phyloP scores from a whole-genome alignment of 2,329 filamentous ascomycete species.

The Fusarium xylarioides region DNA sequence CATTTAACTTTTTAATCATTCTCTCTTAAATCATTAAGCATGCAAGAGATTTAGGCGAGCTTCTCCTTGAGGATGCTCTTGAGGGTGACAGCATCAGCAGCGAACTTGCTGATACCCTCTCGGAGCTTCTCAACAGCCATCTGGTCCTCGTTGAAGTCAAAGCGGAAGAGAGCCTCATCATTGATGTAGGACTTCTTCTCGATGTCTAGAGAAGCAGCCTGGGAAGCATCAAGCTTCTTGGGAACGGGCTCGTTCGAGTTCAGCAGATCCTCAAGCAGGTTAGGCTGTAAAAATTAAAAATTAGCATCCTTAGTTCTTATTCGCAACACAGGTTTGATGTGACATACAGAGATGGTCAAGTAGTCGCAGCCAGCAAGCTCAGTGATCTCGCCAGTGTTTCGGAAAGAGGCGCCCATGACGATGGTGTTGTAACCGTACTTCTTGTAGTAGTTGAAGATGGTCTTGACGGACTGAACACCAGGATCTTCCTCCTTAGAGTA shows the following conservation, averaged over 20 bases:
- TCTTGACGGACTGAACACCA: slow-evolving; percentile 91
- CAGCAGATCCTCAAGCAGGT: slow-evolving; percentile 91
- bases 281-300: slow-evolving; percentile 65
- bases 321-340: neutral
- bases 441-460: slow-evolving; percentile 99
- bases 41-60: slow-evolving; percentile 61
- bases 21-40: slow-evolving; percentile 7
- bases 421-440: slow-evolving; percentile 99
- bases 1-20: slow-evolving; percentile 33
- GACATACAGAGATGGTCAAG: slow-evolving; percentile 90
- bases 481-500: slow-evolving; percentile 92
- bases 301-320: slow-evolving; percentile 28
- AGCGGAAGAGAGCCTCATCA: slow-evolving; percentile 91
- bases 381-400: slow-evolving; percentile 94
- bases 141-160: slow-evolving; percentile 99
- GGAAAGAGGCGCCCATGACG: slow-evolving; percentile 99
- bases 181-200: slow-evolving; percentile 91
- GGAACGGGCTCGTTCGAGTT: slow-evolving; percentile 84
- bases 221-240: slow-evolving; percentile 86
- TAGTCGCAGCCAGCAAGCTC: slow-evolving; percentile 99
- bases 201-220: slow-evolving; percentile 75
- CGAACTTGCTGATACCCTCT: slow-evolving; percentile 99
- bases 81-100: slow-evolving; percentile 91
- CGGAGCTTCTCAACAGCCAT: slow-evolving; percentile 99
- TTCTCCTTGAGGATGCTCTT: slow-evolving; percentile 93